phyloP scores from a whole-genome alignment of 495 filamentous ascomycete species.

The Neurospora sp. region DNA sequence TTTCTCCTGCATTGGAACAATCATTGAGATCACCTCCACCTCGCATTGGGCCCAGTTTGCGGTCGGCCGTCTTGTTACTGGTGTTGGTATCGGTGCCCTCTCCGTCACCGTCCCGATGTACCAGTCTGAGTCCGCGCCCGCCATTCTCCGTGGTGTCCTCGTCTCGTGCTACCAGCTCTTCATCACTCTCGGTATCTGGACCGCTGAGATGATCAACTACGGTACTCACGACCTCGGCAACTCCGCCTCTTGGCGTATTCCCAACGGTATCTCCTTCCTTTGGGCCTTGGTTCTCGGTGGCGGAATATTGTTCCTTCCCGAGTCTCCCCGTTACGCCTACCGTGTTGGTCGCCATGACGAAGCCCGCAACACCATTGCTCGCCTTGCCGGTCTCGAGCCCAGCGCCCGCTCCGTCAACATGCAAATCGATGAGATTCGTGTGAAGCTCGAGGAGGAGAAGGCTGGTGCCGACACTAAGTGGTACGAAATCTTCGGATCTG shows the following conservation, averaged over 20 bases:
- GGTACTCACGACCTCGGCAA: conserved; percentile 46
- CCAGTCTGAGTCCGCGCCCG: conserved; percentile 58
- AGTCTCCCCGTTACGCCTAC: conserved; percentile 63
- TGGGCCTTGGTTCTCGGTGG: conserved; percentile 65
- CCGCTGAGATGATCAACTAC: conserved; percentile 72
- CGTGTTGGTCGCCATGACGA: conserved; percentile 53
- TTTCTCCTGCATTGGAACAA: conserved; percentile 57
- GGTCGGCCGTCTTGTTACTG: conserved; percentile 48
- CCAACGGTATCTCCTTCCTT: conserved; percentile 69
- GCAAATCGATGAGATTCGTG: conserved; percentile 67
- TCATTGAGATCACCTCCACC: conserved; percentile 52
- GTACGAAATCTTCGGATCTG: conserved; percentile 60
- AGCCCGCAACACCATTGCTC: conserved; percentile 58
- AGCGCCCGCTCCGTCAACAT: conserved; percentile 54
- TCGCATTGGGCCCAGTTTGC: conserved; percentile 43
- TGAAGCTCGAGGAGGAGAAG: conserved; percentile 52
- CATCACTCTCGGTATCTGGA: conserved; percentile 79
- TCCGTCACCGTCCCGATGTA: conserved; percentile 67
- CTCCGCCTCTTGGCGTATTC: conserved; percentile 65
- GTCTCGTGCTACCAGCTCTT: conserved; percentile 75
- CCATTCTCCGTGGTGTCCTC: conserved; percentile 56
- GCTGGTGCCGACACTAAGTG: conserved; percentile 47
- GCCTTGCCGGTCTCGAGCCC: conserved; percentile 57
- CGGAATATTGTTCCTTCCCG: conserved; percentile 62
- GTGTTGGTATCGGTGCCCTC: conserved; percentile 60